Evolutionary conservation across 352 stramenopile genomes (phyloP), one percentile per base, ranked within the genome.

Genomic region (Phytophthora cryptogea): DNA sequence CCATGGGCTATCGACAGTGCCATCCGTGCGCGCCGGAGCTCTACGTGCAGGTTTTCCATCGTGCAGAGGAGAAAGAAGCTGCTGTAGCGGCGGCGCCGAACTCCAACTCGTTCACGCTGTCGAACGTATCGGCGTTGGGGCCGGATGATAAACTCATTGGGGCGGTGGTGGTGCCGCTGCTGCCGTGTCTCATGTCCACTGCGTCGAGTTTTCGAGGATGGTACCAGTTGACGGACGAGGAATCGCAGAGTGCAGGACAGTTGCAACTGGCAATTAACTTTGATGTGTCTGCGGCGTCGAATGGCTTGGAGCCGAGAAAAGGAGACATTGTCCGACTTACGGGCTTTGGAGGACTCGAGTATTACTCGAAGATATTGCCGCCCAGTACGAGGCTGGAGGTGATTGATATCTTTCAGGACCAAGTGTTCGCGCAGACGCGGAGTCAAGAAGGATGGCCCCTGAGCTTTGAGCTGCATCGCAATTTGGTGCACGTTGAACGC

Each of bases 401-500:
- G 45, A 35, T 86, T 7, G 76, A 86, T 14, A 70, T 72, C 26
- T 90, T 85, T 50, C 80, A 88, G 54, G 80, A 90, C 50, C 70
- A 88, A 68, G 72, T 88, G 20, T 55, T 90, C 27, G 78, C 50
- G 4, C 70, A 86, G 62, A 85, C 68, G 32, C 78, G 71, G 35
- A 88, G 78, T 14, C 68, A 72, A 28, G 80, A 90, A 63, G 78
- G 76, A 46, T 90, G 80, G 80, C 59, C 63, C 26, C 50, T 90
- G 20, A 74, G 65, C 26, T 88, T 88, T 35, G 80, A 90, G 63
- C 58, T 88, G 31, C 80, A 88, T 48, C 80, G 78, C 40, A 88
- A 90, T 45, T 54, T 90, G 35, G 62, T 90, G 42, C 75, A 83
- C 48, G 72, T 90, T 3, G 80, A 86, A 42, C 77, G 70, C 14